Percentiles rank a stretch among this genome's conserved stretches.
Evolutionary conservation across 768 basidiomycete species (phyloP).

Genomic region (Trametes sanguinea): DNA sequence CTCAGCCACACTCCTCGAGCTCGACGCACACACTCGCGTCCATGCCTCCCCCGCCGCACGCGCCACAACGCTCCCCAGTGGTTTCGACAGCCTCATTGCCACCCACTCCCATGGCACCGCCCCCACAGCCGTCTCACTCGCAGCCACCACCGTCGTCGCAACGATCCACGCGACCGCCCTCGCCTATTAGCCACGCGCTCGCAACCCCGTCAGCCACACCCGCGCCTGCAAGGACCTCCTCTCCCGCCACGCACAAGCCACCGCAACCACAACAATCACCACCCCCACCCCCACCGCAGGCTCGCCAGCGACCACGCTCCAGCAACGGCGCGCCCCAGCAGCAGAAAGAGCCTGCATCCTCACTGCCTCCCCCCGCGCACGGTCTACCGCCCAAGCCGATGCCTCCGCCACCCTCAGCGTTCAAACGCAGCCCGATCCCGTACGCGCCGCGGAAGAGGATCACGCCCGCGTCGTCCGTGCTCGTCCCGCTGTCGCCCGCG

Average conservation of each 20-base stretch:
- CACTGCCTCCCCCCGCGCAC: constrained; percentile 21
- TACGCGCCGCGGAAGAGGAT: constrained; percentile 65
- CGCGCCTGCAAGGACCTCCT: constrained; percentile 15
- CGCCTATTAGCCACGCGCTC: constrained; percentile 4
- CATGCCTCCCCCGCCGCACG: constrained; percentile 23
- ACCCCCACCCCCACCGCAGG: not conserved
- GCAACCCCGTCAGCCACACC: constrained; percentile 9
- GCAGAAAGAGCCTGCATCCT: constrained; percentile 7
- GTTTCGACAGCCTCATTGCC: constrained; percentile 22
- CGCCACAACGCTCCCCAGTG: constrained; percentile 22
- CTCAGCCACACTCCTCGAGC: constrained; percentile 3
- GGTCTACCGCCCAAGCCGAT: constrained; percentile 24
- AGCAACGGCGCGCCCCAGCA: constrained; percentile 1
- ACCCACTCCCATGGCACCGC: constrained; percentile 15
- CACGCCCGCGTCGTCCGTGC: constrained; percentile 61
- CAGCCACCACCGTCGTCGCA: constrained; percentile 1
- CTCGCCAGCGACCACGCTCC: constrained; percentile 4
- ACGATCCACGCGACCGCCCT: constrained; percentile 7
- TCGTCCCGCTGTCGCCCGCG: constrained; percentile 61
- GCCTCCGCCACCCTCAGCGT: constrained; percentile 19
- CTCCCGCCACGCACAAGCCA: constrained; percentile 6
- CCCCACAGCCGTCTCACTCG: constrained; percentile 6
- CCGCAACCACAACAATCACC: constrained; percentile 1
- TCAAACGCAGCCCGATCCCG: constrained; percentile 40
- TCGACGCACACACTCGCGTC: constrained; percentile 1